Evolutionary conservation across 2,329 filamentous ascomycete genomes (phyloP), one percentile per base, ranked within the genome.

Genomic region (Colletotrichum lentis): DNA sequence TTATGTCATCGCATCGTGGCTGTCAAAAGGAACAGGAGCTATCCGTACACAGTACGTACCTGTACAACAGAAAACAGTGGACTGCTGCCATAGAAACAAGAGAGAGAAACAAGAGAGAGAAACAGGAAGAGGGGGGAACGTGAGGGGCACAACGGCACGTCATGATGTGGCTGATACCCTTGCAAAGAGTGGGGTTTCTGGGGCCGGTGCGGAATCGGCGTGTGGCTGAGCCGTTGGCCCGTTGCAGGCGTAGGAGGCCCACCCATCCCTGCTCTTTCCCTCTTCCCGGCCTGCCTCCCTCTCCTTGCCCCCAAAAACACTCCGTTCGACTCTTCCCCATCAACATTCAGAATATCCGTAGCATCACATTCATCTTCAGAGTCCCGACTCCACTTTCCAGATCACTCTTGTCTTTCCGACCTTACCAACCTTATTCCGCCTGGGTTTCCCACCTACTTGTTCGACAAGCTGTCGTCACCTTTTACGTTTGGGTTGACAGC

Each of bases 161-260:
- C 65, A 65, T 68, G 49, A 11, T 64, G 61, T 68, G 65, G 65
- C 65, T 65, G 61, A 52, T 24, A 47, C 20, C 20, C 14, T 37
- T 10, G 37, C 46, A 14, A n/a, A 1, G 4, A 18, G 7, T 43
- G 59, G 58, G 20, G 7, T 37, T 7, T 3, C 11, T n/a, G 41
- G 41, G 27, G 18, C 27, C 6, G 18, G 50, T 24, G 59, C 18
- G 39, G 27, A 4, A 18, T 3, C 11, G 8, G 59, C 16, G 24
- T 58, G 64, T 67, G 64, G 64, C 64, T 64, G 64, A 63, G 53
- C 10, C 7, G 1, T 5, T n/a, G n/a, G n/a, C n/a, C n/a, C n/a
- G n/a, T n/a, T n/a, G 24, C 4, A 24, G 44, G 39, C 6, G 20
- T 6, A 18, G 12, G 10, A 18, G 14, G 7, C 10, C 6, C 7